phyloP scores from a whole-genome alignment of 2,329 filamentous ascomycete genomes.

The Teratosphaeriaceae sp. region DNA sequence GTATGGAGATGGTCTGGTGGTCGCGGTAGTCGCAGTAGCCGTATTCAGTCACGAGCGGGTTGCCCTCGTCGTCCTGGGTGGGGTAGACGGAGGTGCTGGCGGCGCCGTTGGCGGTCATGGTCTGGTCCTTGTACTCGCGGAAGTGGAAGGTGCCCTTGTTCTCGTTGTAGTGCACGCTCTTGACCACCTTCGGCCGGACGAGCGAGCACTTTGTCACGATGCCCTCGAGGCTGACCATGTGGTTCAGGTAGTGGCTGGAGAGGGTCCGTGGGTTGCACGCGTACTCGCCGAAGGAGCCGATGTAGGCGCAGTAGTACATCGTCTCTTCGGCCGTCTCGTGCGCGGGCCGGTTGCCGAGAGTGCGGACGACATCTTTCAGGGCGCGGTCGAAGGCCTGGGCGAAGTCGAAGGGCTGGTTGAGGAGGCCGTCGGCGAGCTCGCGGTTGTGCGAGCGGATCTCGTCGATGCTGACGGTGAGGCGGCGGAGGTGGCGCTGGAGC shows the following conservation, averaged over 20 bases:
- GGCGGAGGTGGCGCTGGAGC: constrained; percentile 55
- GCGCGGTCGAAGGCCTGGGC: constrained; percentile 83
- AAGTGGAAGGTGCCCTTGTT: constrained; percentile 78
- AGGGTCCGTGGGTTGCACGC: constrained; percentile 91
- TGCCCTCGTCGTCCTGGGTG: constrained; percentile 86
- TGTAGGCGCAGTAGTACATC: constrained; percentile 91
- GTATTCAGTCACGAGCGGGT: constrained; percentile 90
- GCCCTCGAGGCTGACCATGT: constrained; percentile 94
- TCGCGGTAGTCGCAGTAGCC: constrained; percentile 93
- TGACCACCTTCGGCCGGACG: constrained; percentile 94
- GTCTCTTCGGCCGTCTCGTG: constrained; percentile 72
- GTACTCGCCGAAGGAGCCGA: constrained; percentile 91
- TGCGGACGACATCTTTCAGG: constrained; percentile 79
- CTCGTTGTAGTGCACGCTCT: constrained; percentile 96
- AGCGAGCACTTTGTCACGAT: constrained; percentile 96
- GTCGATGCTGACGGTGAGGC: constrained; percentile 63
- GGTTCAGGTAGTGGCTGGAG: constrained; percentile 82
- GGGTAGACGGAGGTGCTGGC: constrained; percentile 91
- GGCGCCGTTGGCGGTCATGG: constrained; percentile 82
- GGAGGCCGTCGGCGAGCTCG: constrained; percentile 71
- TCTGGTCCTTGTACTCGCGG: constrained; percentile 90
- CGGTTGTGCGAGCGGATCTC: constrained; percentile 82
- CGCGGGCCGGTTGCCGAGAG: constrained; percentile 66
- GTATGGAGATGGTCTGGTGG: constrained; percentile 95
- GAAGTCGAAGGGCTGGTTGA: constrained; percentile 84